phyloP scores from a whole-genome alignment of 1,284 basidiomycete genomes.

The Rhodotorula sp. region DNA sequence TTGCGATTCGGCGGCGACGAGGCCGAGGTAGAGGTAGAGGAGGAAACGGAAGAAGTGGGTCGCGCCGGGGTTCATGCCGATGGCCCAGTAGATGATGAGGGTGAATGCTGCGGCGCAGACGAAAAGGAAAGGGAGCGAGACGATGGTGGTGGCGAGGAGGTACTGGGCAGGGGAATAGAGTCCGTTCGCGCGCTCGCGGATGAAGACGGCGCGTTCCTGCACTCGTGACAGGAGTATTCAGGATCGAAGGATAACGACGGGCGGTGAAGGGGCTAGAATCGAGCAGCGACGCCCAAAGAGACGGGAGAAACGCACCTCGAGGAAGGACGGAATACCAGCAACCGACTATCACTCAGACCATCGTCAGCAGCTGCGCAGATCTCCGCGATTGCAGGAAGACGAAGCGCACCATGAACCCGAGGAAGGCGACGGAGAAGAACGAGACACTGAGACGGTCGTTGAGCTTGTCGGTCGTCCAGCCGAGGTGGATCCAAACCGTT shows the following conservation, averaged over 20 bases:
- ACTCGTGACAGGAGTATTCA: too few species aligned
- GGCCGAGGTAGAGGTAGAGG: conserved; percentile 58
- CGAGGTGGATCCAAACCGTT: conserved; percentile 57
- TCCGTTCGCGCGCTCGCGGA: conserved; percentile 49
- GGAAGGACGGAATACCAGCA: conserved; percentile 49
- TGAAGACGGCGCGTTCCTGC: conserved; percentile 48
- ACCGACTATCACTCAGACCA: conserved; percentile 36
- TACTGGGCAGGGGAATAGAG: conserved; percentile 48
- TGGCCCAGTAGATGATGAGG: conserved; percentile 47
- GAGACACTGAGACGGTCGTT: conserved; percentile 46
- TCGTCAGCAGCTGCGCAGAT: too few species aligned
- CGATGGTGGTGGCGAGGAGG: conserved; percentile 47
- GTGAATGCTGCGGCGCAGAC: conserved; percentile 45
- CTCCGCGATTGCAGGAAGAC: background rate
- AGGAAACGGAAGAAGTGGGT: conserved; percentile 59
- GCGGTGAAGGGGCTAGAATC: too few species aligned
- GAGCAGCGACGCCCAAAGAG: too few species aligned
- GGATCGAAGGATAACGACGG: too few species aligned
- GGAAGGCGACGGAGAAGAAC: conserved; percentile 56
- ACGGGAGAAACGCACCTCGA: conserved; percentile 43
- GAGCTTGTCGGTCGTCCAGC: conserved; percentile 48
- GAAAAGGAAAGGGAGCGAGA: conserved; percentile 50
- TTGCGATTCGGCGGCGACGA: conserved; percentile 61
- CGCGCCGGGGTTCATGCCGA: conserved; percentile 56
- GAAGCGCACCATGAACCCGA: conserved; percentile 54